Conservation (phyloP, 2,329 filamentous ascomycete genomes). For the Alternaria sp. region DNA sequence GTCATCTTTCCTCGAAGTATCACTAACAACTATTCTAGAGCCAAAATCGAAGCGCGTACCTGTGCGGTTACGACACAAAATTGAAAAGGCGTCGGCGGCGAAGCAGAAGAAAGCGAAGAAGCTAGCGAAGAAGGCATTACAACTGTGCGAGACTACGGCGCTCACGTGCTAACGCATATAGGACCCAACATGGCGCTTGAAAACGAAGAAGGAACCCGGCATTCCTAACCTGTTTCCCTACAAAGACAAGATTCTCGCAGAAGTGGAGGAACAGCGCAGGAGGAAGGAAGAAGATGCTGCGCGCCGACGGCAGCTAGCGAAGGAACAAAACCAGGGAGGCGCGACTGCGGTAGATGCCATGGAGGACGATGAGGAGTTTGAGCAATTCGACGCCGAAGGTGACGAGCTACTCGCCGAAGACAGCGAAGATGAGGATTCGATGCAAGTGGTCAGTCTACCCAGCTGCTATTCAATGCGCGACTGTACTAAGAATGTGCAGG, state of each 20-base stretch:
- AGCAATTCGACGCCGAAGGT: constrained; percentile 59
- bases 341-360: constrained; percentile 48
- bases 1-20: rapidly evolving
- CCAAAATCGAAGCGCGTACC: constrained; percentile 93
- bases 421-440: constrained; percentile 64
- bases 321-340: constrained; percentile 54
- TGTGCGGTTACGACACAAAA: constrained; percentile 91
- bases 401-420: constrained; percentile 59
- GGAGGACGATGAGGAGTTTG: constrained; percentile 50
- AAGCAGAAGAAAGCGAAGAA: constrained; percentile 94
- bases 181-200: constrained; percentile 95
- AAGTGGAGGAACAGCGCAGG: constrained; percentile 88
- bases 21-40: constrained; percentile 63
- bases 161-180: constrained; percentile 45
- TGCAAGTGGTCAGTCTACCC: constrained; percentile 58
- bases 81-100: constrained; percentile 86
- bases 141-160: not conserved
- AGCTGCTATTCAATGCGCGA: not conserved
- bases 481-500: constrained; percentile 45
- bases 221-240: constrained; percentile 98
- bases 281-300: constrained; percentile 79
- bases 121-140: constrained; percentile 77
- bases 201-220: constrained; percentile 96
- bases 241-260: constrained; percentile 92
- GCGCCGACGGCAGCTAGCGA: constrained; percentile 73